Conservation (phyloP, 345 rosid genomes). For the Eutrema japonicum region DNA sequence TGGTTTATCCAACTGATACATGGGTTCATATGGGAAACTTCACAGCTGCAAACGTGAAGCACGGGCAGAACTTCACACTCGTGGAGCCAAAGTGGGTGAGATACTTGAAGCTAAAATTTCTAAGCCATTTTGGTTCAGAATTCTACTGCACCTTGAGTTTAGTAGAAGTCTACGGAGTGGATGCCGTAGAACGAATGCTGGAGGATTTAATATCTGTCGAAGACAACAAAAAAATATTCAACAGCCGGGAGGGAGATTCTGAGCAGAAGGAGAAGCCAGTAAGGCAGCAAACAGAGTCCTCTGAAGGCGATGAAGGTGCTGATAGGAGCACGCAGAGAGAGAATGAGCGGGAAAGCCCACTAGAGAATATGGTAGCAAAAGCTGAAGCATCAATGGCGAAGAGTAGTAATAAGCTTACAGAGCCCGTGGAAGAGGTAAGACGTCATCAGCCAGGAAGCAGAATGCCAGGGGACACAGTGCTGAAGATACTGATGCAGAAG, state of each 20-base stretch:
- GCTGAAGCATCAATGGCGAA: slow-evolving; percentile 43
- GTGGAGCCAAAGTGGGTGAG: slow-evolving; percentile 83
- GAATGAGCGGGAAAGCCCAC: slow-evolving; percentile 43
- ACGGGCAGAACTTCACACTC: slow-evolving; percentile 68
- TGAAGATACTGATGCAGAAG: slow-evolving; percentile 93
- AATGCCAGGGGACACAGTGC: slow-evolving; percentile 93
- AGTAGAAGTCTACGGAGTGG: slow-evolving; percentile 88
- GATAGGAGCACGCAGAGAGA: slow-evolving; percentile 39
- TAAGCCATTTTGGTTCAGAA: slow-evolving; percentile 84
- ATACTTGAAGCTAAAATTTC: slow-evolving; percentile 74
- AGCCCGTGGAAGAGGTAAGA: slow-evolving; percentile 68
- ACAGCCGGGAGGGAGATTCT: slow-evolving; percentile 46
- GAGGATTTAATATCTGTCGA: slow-evolving; percentile 85
- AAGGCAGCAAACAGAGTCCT: slow-evolving; percentile 46
- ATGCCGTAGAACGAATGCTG: slow-evolving; percentile 92
- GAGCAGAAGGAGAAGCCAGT: slow-evolving; percentile 48
- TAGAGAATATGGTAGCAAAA: slow-evolving; percentile 47
- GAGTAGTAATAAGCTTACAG: slow-evolving; percentile 46
- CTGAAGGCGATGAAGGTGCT: slow-evolving; percentile 46
- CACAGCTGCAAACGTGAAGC: slow-evolving; percentile 83
- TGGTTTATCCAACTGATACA: slow-evolving; percentile 81
- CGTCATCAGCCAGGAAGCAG: slow-evolving; percentile 78
- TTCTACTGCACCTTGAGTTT: slow-evolving; percentile 92
- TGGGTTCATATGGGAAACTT: slow-evolving; percentile 90
- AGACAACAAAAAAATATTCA: slow-evolving; percentile 48